Evolutionary conservation across 2,329 filamentous ascomycete genomes (phyloP).

Genomic region (Colletotrichum phormii): DNA sequence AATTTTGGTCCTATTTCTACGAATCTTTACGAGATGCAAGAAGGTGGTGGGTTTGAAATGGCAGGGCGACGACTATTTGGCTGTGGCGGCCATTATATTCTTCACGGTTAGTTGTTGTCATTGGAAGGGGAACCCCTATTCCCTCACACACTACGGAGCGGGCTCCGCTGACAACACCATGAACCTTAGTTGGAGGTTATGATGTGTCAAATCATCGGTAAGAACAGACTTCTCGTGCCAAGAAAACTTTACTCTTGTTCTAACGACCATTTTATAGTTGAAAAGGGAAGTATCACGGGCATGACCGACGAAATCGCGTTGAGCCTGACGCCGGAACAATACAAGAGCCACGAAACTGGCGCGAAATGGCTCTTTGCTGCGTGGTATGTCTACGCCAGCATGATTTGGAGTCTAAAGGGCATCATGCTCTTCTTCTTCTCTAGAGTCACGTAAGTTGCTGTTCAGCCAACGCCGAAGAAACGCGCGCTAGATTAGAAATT

Average conservation of each 20-base stretch:
- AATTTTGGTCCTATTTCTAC: conserved; percentile 20
- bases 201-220: conserved; percentile 35
- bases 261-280: conserved; percentile 1
- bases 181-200: conserved; percentile 24
- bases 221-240: neutral
- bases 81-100: conserved; percentile 18
- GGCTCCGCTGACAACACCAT: neutral
- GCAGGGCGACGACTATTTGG: conserved; percentile 30
- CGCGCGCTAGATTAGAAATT: neutral
- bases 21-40: conserved; percentile 19
- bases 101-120: conserved; percentile 21
- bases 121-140: neutral
- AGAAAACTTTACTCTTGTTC: neutral
- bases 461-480: neutral
- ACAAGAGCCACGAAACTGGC: conserved; percentile 27
- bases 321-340: conserved; percentile 18
- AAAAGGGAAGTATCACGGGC: conserved; percentile 29
- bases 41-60: conserved; percentile 22
- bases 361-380: conserved; percentile 34
- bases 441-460: conserved; percentile 24
- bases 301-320: conserved; percentile 27
- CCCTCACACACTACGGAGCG: neutral
- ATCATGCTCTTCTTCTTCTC: conserved; percentile 32
- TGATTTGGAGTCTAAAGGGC: conserved; percentile 34
- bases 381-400: conserved; percentile 31